These are phyloP conservation scores for Colletotrichum limetticola DNA, from an alignment of 2,329 filamentous ascomycete genomes.

Conservation along the genomic window DNA sequence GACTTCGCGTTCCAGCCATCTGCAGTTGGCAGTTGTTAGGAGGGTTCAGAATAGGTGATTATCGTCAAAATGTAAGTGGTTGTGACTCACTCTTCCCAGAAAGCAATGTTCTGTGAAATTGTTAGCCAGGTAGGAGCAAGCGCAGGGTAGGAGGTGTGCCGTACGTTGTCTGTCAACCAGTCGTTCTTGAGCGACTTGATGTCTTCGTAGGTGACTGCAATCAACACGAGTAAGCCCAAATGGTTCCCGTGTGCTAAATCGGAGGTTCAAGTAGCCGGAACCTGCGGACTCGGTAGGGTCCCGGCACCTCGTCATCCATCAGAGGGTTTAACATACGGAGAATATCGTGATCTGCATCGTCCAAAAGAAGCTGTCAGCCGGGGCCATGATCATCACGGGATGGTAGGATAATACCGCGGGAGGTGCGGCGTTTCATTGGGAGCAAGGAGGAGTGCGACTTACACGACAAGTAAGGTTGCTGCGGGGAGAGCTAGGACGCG, in stretches of 20 bases:
- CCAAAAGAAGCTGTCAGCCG: slow-evolving; percentile 15
- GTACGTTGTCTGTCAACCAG: slow-evolving; percentile 96
- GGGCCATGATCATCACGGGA: no score
- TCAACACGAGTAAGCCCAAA: slow-evolving; percentile 12
- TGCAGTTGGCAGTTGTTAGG: slow-evolving; percentile 41
- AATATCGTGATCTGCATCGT: slow-evolving; percentile 45
- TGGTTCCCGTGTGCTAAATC: neutral
- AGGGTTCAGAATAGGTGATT: neutral
- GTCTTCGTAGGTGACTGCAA: slow-evolving; percentile 85
- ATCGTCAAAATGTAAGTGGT: neutral
- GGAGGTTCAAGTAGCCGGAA: neutral
- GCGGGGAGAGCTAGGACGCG: slow-evolving; percentile 45
- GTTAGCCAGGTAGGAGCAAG: slow-evolving; percentile 38
- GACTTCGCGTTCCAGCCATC: slow-evolving; percentile 90
- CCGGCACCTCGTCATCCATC: neutral
- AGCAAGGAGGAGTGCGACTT: slow-evolving; percentile 42
- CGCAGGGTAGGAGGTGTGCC: slow-evolving; percentile 38
- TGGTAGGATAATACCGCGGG: neutral
- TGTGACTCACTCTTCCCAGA: slow-evolving; percentile 88
- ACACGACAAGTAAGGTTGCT: slow-evolving; percentile 58
- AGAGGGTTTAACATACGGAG: slow-evolving; percentile 31
- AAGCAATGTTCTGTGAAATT: slow-evolving; percentile 80
- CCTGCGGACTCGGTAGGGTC: neutral
- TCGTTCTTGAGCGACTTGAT: slow-evolving; percentile 88
- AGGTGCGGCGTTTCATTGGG: neutral